These are phyloP conservation scores for Venturia effusa DNA, from an alignment of 2,329 filamentous ascomycete species.

Conservation along the genomic window DNA sequence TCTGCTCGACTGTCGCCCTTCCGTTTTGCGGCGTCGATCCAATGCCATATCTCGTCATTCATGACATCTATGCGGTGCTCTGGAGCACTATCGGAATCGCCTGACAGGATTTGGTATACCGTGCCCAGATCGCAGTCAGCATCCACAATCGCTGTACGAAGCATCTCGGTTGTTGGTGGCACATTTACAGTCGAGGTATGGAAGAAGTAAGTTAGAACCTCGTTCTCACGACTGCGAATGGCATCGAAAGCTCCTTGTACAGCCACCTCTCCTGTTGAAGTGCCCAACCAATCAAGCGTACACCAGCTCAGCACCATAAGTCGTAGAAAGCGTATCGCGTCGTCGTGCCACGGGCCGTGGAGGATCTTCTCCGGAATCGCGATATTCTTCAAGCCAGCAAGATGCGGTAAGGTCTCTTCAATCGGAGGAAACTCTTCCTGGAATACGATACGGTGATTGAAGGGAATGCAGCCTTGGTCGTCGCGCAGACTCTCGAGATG, in stretches of 20 bases:
- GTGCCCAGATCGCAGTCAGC: neutral
- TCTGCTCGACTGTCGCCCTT: neutral
- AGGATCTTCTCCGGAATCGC: conserved; percentile 4
- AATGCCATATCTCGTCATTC: neutral
- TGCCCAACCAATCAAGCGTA: conserved; percentile 1
- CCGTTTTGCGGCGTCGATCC: neutral
- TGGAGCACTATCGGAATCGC: neutral
- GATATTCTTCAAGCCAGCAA: neutral
- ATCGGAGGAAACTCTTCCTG: conserved; percentile 1
- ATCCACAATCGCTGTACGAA: conserved; percentile 1
- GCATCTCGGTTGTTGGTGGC: conserved; percentile 1
- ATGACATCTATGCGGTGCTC: neutral
- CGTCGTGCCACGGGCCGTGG: neutral
- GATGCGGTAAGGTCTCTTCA: neutral
- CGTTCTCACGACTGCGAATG: neutral
- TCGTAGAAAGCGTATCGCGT: conserved; percentile 1
- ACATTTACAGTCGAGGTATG: neutral
- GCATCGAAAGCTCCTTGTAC: neutral
- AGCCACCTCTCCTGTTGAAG: neutral
- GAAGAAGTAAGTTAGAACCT: neutral
- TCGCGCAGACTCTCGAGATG: neutral
- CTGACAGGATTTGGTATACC: neutral
- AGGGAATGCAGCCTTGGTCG: neutral
- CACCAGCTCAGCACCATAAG: conserved; percentile 1
- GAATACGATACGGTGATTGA: neutral